phyloP scores from a whole-genome alignment of 306 rosid species.

The Quercus parvula region DNA sequence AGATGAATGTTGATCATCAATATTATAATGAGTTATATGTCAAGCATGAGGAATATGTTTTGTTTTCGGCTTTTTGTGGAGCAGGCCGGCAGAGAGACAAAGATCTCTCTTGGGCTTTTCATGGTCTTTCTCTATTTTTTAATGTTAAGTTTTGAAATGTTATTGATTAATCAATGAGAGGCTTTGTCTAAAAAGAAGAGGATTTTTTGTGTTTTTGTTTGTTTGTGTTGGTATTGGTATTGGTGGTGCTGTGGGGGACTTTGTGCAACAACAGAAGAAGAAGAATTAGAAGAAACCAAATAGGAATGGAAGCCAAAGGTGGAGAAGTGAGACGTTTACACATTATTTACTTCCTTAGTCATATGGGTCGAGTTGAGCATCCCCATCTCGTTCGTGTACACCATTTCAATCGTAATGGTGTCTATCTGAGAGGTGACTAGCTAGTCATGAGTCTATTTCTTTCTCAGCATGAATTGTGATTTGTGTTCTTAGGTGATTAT shows the following conservation, averaged over 20 bases:
- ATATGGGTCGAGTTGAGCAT: slow-evolving; percentile 53
- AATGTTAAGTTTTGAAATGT: slow-evolving; percentile 30
- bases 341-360: slow-evolving; percentile 64
- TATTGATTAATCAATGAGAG: slow-evolving; percentile 17
- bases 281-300: slow-evolving; percentile 1
- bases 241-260: slow-evolving; percentile 20
- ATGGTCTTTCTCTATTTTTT: slow-evolving; percentile 18
- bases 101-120: slow-evolving; percentile 39
- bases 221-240: too few relatives aligned
- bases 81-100: slow-evolving; percentile 70
- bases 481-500: background rate
- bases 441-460: background rate
- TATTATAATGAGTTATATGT: slow-evolving; percentile 23
- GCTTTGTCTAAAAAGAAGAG: slow-evolving; percentile 37
- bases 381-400: slow-evolving; percentile 85
- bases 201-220: background rate
- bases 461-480: background rate
- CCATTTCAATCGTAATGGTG: slow-evolving; percentile 58
- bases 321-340: slow-evolving; percentile 73
- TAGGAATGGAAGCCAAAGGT: slow-evolving; percentile 47
- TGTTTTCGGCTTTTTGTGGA: slow-evolving; percentile 25
- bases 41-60: slow-evolving; percentile 18
- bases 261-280: slow-evolving; percentile 8
- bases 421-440: slow-evolving; percentile 65
- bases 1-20: slow-evolving; percentile 13